Conservation (phyloP, 176 grass and related monocot species). For the Aegilops speltoides region DNA sequence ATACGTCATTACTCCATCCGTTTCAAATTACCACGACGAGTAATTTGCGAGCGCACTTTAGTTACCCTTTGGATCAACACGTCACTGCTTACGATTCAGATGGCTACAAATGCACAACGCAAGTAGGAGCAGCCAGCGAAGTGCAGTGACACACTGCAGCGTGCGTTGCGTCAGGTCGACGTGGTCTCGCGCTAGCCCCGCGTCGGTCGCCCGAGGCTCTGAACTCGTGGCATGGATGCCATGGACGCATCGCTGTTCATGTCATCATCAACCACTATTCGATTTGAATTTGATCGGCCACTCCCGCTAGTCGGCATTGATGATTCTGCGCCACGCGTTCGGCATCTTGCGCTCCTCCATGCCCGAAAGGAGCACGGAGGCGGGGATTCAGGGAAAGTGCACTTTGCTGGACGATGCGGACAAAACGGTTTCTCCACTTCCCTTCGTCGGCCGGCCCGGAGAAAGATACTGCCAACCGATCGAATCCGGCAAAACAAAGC, state of each 20-base stretch:
- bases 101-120: background rate
- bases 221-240: background rate
- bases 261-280: background rate
- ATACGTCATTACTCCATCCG: no score
- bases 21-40: no score
- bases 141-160: background rate
- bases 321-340: background rate
- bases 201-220: no score
- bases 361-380: background rate
- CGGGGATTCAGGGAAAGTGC: no score
- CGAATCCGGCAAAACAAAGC: background rate
- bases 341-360: background rate
- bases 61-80: background rate
- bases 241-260: background rate
- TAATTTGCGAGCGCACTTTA: no score
- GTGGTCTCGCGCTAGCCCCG: no score
- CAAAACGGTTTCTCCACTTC: background rate
- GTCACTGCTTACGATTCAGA: constrained; percentile 27
- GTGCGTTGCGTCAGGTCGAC: no score
- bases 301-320: background rate
- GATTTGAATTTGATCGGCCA: background rate
- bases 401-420: background rate
- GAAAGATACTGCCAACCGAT: background rate
- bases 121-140: background rate
- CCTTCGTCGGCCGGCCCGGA: background rate